These are phyloP conservation scores for Tolypocladium pustulatum DNA, from an alignment of 2,329 filamentous ascomycete species.

Conservation along the genomic window DNA sequence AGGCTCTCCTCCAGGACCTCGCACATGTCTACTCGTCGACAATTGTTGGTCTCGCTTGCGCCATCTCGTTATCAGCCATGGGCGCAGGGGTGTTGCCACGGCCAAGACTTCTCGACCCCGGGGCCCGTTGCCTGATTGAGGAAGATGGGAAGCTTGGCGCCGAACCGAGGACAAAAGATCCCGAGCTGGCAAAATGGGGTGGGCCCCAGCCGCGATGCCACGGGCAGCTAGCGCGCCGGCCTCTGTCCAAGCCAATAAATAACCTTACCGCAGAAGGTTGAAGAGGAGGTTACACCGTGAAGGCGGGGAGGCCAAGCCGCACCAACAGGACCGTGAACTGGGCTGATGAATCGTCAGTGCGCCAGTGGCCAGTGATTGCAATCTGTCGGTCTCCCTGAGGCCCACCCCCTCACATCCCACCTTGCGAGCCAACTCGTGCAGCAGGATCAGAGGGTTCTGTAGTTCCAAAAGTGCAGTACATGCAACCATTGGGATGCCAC, in stretches of 20 bases:
- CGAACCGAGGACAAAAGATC: constrained; percentile 10
- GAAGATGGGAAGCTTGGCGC: constrained; percentile 7
- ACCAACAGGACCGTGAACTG: neutral
- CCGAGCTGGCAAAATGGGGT: constrained; percentile 1
- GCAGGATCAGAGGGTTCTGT: neutral
- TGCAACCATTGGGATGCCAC: neutral
- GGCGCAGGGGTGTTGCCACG: neutral
- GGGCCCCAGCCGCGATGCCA: neutral
- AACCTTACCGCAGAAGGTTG: neutral
- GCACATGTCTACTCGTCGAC: neutral
- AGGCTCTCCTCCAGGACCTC: neutral
- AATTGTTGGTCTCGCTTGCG: neutral
- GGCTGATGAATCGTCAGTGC: neutral
- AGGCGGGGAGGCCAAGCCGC: neutral
- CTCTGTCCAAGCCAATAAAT: neutral
- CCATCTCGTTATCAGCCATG: neutral
- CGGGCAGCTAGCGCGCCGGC: neutral
- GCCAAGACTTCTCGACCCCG: constrained; percentile 11
- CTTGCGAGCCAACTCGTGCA: neutral
- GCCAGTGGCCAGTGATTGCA: neutral
- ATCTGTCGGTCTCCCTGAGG: neutral
- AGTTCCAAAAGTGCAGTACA: neutral
- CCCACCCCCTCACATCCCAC: neutral
- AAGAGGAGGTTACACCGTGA: neutral
- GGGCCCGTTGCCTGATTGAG: constrained; percentile 10